A percentile compares a stretch with the other conserved stretches of the same genome.
phyloP scores from a whole-genome alignment of 768 basidiomycete species.

The Amylocystis lapponica region DNA sequence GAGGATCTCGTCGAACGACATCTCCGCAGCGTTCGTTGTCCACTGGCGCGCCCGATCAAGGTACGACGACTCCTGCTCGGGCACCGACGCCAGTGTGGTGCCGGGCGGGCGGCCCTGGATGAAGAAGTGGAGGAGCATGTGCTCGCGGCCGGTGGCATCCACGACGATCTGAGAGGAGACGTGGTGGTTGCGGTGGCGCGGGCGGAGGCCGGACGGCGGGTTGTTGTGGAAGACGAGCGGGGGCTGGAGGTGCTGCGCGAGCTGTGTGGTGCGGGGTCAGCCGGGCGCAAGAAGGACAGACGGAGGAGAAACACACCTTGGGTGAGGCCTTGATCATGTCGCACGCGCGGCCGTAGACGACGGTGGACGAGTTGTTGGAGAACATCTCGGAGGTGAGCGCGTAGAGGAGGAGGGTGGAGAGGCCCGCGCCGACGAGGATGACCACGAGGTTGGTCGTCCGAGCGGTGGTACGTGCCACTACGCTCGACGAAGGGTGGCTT shows the following conservation, averaged over 20 bases:
- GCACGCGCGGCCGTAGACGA: constrained; percentile 62
- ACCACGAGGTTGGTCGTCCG: constrained; percentile 47
- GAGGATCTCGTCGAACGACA: constrained; percentile 52
- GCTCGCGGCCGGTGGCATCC: constrained; percentile 70
- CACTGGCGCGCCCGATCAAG: constrained; percentile 39
- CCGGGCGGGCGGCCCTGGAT: constrained; percentile 56
- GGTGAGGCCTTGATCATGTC: constrained; percentile 42
- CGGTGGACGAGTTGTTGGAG: constrained; percentile 84
- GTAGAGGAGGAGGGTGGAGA: constrained; percentile 71
- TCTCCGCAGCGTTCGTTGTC: constrained; percentile 37
- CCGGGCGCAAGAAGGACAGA: background rate
- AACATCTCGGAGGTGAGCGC: constrained; percentile 80
- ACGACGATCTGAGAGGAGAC: constrained; percentile 73
- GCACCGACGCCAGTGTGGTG: constrained; percentile 14
- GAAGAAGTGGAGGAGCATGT: constrained; percentile 82
- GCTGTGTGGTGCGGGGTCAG: constrained; percentile 31
- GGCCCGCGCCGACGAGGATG: constrained; percentile 71
- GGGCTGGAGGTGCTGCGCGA: constrained; percentile 60
- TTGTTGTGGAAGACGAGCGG: constrained; percentile 77
- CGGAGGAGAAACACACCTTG: constrained; percentile 27
- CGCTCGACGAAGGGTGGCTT: background rate
- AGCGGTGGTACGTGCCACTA: constrained; percentile 49
- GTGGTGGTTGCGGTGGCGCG: constrained; percentile 78
- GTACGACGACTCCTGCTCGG: constrained; percentile 29
- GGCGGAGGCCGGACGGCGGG: constrained; percentile 67